These are phyloP conservation scores for Coleophoma cylindrospora DNA, from an alignment of 2,329 filamentous ascomycete genomes.

Conservation along the genomic window DNA sequence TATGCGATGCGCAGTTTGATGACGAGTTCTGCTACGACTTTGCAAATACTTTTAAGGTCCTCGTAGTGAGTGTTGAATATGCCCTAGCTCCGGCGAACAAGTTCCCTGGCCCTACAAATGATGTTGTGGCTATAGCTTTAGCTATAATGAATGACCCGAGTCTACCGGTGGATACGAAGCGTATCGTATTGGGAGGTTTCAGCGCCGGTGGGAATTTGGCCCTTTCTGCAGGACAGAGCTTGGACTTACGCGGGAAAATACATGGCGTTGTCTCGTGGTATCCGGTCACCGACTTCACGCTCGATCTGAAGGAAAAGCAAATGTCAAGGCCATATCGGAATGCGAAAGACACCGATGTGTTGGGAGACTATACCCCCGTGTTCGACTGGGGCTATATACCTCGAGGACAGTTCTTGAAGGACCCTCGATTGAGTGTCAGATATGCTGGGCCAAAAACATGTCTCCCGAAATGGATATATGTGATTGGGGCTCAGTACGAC, in stretches of 20 bases:
- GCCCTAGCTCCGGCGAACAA: conserved; percentile 36
- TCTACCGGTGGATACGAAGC: conserved; percentile 38
- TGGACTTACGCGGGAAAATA: conserved; percentile 22
- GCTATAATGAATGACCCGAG: conserved; percentile 35
- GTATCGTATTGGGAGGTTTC: conserved; percentile 41
- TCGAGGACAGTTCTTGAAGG: background rate
- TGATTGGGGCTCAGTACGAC: conserved; percentile 14
- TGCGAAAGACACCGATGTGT: background rate
- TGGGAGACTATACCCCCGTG: background rate
- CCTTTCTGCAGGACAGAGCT: conserved; percentile 33
- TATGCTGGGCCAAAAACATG: background rate
- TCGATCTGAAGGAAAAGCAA: background rate
- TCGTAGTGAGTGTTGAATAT: conserved; percentile 47
- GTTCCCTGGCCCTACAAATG: conserved; percentile 40
- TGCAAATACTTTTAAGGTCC: conserved; percentile 31
- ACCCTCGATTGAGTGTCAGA: background rate
- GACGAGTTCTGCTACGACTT: conserved; percentile 41
- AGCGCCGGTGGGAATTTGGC: conserved; percentile 41
- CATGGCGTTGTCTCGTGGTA: conserved; percentile 36
- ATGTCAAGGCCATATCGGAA: background rate
- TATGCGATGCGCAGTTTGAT: conserved; percentile 37
- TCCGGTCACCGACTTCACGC: conserved; percentile 17
- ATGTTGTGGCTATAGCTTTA: conserved; percentile 37
- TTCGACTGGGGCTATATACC: background rate
- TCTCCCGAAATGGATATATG: conserved; percentile 10